Base-by-base conservation (phyloP, 306 rosid species). In the Casuarina cunninghamiana region DNA sequence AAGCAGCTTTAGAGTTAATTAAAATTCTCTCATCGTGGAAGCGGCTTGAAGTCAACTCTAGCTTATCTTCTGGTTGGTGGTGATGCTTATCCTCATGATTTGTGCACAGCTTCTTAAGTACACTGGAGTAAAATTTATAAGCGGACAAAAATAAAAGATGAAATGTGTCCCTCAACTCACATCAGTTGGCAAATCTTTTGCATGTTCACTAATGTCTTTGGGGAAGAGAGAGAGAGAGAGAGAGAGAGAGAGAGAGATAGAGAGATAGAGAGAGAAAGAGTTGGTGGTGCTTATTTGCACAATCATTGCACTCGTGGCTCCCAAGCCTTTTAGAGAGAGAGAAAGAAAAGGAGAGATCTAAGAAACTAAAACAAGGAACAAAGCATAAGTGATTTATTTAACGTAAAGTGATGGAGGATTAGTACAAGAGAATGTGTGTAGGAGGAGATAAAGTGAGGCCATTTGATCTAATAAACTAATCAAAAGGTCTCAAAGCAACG, bases 291-390 rank as follows among this genome's bases (percentile, higher is more conserved):
- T 80, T 81, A 89, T 88, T 85, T 84, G 74, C 82, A 85, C 81
- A 92, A 94, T 94, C 68, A 94, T 92, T 92, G 90, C 89, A 88
- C 97, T 88, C 94, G 93, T 91, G 94, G 89, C 87, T 84, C 89
- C 86, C 76, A 83, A 82, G 81, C 91, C 87, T 89, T 90, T 75
- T 83, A 78, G 81, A 77, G 65, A 42, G 83, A 83, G 39, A 71
- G 44, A 80, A 75, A 82, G 76, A 71, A 42, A 51, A 79, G 79
- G 79, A 71, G 75, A 53, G 80, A 63, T 82, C 79, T 80, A 44
- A 26, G 63, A 76, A 43, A 55, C 65, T 53, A 71, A 3, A 84
- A 79, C 57, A 9, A 80, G 72, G 79, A 79, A 83, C 62, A 81
- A 88, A 77, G 51, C 49, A 71, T 35, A 63, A 53, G 78, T 83